These are phyloP conservation scores for Luffa aegyptiaca DNA, from an alignment of 306 rosid species.

Conservation along the genomic window DNA sequence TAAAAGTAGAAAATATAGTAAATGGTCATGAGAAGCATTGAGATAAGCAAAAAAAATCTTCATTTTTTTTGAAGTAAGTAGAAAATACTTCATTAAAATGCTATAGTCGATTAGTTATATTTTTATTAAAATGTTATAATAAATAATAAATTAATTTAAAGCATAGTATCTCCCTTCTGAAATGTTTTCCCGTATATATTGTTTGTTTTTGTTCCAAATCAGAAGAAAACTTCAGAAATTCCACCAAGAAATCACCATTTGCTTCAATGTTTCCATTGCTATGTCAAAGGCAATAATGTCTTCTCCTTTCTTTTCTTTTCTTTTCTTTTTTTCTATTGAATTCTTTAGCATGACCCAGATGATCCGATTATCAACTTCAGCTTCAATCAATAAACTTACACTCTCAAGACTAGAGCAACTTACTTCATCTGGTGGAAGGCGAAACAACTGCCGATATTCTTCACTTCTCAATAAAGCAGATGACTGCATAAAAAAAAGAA, in stretches of 20 bases:
- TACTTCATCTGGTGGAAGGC: slow-evolving; percentile 81
- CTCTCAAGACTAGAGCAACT: slow-evolving; percentile 27
- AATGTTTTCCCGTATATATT: not conserved
- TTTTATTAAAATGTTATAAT: not conserved
- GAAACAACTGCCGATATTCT: slow-evolving; percentile 93
- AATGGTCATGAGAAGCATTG: not conserved
- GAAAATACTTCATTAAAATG: not conserved
- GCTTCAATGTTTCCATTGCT: not conserved
- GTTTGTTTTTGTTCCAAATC: not conserved
- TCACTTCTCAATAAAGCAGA: slow-evolving; percentile 54
- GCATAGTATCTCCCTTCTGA: not conserved
- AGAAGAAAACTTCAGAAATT: not conserved
- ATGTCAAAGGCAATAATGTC: not conserved
- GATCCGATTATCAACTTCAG: not conserved
- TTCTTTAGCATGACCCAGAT: not conserved
- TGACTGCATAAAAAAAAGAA: slow-evolving; percentile 26
- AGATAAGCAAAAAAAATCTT: not conserved
- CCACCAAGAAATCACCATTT: not conserved
- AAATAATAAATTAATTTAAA: not conserved
- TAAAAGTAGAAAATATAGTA: not conserved
- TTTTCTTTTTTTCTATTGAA: not conserved
- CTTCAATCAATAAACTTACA: not conserved
- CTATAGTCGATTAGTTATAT: not conserved
- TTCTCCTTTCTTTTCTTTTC: not conserved
- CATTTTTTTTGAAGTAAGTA: not conserved